Evolutionary conservation across 305 asterid species (phyloP).

Genomic region (Solanum hybrid): DNA sequence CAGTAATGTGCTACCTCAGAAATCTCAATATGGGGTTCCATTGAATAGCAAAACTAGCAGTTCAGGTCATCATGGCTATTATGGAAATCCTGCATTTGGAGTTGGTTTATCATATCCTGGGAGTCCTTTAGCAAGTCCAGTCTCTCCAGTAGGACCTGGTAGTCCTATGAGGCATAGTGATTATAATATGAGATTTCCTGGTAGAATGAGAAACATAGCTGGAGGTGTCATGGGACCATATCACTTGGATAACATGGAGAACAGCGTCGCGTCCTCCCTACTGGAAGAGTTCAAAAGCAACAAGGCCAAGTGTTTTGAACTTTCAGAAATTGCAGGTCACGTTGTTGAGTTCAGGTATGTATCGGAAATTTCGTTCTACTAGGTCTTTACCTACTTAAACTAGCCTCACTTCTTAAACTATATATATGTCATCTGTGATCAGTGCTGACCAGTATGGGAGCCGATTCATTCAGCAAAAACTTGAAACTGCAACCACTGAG

Average conservation of each 20-base stretch:
- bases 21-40: constrained; percentile 64
- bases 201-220: constrained; percentile 66
- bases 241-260: constrained; percentile 74
- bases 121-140: constrained; percentile 64
- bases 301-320: constrained; percentile 85
- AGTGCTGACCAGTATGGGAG: constrained; percentile 99
- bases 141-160: constrained; percentile 66
- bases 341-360: constrained; percentile 94
- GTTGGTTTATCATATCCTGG: constrained; percentile 85
- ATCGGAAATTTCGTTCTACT: not conserved
- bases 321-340: constrained; percentile 81
- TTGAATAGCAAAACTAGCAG: constrained; percentile 39
- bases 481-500: constrained; percentile 84
- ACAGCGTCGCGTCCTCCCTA: constrained; percentile 55
- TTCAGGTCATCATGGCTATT: constrained; percentile 80
- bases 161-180: constrained; percentile 89
- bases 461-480: constrained; percentile 95
- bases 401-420: not conserved
- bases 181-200: constrained; percentile 49
- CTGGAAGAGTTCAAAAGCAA: constrained; percentile 97
- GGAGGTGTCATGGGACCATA: constrained; percentile 77
- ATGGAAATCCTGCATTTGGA: constrained; percentile 68
- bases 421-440: constrained; percentile 1
- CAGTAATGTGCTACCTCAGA: constrained; percentile 58
- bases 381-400: not conserved